Percentiles rank a stretch among this genome's conserved stretches.
Conservation (phyloP, 495 filamentous ascomycete genomes). For the Penicillium macrosclerotiorum region DNA sequence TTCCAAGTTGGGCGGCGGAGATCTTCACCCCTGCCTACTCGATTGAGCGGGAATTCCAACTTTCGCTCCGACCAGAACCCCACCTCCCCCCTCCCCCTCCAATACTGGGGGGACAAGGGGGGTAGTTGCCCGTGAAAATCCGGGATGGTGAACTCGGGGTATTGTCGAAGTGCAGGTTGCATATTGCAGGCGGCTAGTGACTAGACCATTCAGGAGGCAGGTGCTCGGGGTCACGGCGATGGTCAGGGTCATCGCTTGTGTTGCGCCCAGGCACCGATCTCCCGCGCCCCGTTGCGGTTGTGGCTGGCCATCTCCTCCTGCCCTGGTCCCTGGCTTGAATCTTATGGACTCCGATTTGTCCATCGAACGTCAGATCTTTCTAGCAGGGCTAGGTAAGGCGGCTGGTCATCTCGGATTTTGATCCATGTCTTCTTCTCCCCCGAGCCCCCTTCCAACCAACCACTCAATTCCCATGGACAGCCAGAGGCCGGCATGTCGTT, state of each 20-base stretch:
- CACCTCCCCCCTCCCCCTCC: constrained; percentile 1
- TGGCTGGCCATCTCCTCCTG: constrained; percentile 10
- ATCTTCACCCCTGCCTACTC: constrained; percentile 6
- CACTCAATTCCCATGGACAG: constrained; percentile 4
- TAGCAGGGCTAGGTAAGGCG: background rate
- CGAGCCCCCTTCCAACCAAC: background rate
- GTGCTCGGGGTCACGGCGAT: too few relatives aligned
- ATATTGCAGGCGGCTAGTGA: background rate
- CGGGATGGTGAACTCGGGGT: constrained; percentile 4
- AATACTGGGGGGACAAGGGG: constrained; percentile 5
- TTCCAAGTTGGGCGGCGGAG: constrained; percentile 3
- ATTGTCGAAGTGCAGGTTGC: background rate
- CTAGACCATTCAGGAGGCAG: background rate
- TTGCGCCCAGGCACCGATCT: constrained; percentile 20
- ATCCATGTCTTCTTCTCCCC: background rate
- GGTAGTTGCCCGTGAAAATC: constrained; percentile 6
- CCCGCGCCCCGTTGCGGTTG: constrained; percentile 18
- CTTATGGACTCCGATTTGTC: background rate
- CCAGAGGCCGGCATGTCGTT: background rate
- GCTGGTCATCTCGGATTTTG: background rate
- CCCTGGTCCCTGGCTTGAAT: background rate
- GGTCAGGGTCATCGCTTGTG: too few relatives aligned
- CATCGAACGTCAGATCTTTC: too few relatives aligned
- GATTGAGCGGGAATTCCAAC: constrained; percentile 4
- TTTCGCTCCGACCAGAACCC: background rate